Conservation (phyloP, 2,329 filamentous ascomycete species). For the Apiospora hydei region DNA sequence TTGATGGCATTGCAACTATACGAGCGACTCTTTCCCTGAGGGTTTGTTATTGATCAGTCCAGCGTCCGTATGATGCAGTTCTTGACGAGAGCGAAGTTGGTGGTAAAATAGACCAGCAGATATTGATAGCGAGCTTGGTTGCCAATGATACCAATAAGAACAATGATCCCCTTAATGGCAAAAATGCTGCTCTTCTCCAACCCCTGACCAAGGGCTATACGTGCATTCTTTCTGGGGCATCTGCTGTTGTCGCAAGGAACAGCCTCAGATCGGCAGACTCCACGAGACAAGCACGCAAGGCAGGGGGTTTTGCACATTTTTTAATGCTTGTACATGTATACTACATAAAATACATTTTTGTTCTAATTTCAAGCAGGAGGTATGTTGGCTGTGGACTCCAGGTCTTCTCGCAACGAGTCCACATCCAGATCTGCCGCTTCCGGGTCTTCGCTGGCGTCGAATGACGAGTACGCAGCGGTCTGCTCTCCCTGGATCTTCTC, state of each 20-base stretch:
- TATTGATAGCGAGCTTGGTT: not conserved
- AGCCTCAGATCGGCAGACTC: not conserved
- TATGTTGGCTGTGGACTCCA: constrained; percentile 22
- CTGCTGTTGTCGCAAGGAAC: not conserved
- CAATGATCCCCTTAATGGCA: not conserved
- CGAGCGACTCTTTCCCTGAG: not conserved
- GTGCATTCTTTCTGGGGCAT: no score
- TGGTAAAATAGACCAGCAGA: not conserved
- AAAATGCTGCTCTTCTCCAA: not conserved
- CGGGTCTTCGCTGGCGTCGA: constrained; percentile 32
- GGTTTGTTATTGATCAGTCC: no score
- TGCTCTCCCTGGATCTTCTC: constrained; percentile 35
- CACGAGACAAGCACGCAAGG: not conserved
- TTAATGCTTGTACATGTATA: constrained; percentile 23
- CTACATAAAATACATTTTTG: constrained; percentile 17
- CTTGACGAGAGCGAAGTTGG: not conserved
- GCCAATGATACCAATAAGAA: not conserved
- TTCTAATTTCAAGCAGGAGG: not conserved
- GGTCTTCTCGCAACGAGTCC: constrained; percentile 25
- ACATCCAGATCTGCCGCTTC: constrained; percentile 22
- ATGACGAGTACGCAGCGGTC: constrained; percentile 29
- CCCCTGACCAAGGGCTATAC: not conserved
- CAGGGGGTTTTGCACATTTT: not conserved
- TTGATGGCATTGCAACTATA: not conserved
- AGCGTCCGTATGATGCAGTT: not conserved